phyloP scores from a whole-genome alignment of 2,329 filamentous ascomycete species.

The Ophiostoma populinum region DNA sequence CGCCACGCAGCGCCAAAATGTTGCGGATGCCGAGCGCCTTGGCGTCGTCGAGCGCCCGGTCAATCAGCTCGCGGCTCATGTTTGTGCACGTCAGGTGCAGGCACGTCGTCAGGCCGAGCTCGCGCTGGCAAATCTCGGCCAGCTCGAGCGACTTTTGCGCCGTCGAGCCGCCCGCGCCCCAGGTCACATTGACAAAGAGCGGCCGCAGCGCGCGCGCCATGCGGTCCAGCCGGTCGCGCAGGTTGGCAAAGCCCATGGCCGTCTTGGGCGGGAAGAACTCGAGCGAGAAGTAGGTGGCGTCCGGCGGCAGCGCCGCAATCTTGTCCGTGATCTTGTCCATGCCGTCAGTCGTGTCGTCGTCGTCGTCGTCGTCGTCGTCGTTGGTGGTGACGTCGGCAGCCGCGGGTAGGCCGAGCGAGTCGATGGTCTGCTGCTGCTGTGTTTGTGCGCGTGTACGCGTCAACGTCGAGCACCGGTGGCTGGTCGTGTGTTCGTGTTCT shows the following conservation, averaged over 20 bases:
- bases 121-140: conserved; percentile 85
- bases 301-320: conserved; percentile 72
- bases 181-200: conserved; percentile 92
- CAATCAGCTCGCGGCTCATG: conserved; percentile 75
- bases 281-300: conserved; percentile 79
- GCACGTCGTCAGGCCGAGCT: conserved; percentile 83
- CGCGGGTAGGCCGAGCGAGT: no score
- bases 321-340: conserved; percentile 92
- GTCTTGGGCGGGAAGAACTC: conserved; percentile 99
- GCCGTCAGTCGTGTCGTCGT: not conserved
- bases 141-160: conserved; percentile 81
- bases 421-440: no score
- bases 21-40: conserved; percentile 85
- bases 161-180: conserved; percentile 91
- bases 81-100: conserved; percentile 95
- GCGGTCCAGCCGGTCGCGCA: conserved; percentile 80
- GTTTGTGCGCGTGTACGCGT: no score
- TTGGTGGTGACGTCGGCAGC: no score
- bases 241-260: conserved; percentile 62
- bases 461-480: no score
- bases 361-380: not conserved
- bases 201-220: conserved; percentile 86
- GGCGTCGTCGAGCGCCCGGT: conserved; percentile 78
- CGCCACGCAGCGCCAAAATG: conserved; percentile 79
- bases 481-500: no score